A percentile compares a stretch with the other conserved stretches of the same genome.
These are phyloP conservation scores for Gnaphalium uliginosum DNA, from an alignment of 129 eudicot species.

Conservation along the genomic window DNA sequence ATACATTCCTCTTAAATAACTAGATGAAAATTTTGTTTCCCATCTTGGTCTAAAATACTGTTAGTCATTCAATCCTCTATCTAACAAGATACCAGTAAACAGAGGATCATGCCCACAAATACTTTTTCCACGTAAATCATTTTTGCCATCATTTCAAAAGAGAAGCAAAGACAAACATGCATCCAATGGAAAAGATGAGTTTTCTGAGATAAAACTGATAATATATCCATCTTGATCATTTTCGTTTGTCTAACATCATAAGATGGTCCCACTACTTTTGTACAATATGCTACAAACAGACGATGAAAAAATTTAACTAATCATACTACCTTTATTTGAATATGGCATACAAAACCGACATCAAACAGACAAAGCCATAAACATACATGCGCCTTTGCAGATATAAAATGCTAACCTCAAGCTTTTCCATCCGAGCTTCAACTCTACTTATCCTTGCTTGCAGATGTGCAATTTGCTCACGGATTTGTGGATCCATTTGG, in stretches of 20 bases:
- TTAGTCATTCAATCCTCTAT: not conserved
- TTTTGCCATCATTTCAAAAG: not conserved
- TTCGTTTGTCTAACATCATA: constrained; percentile 12
- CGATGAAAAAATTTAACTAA: not conserved
- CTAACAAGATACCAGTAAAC: not conserved
- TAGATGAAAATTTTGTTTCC: too few species aligned
- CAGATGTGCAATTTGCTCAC: constrained; percentile 38
- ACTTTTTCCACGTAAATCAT: not conserved
- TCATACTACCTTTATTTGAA: constrained; percentile 25
- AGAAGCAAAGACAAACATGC: not conserved
- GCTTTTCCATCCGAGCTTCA: constrained; percentile 49
- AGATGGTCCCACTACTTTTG: constrained; percentile 20
- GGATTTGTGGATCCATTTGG: constrained; percentile 35
- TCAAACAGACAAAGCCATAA: constrained; percentile 32
- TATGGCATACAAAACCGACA: constrained; percentile 40
- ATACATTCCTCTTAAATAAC: too few species aligned
- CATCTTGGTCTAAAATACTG: not conserved
- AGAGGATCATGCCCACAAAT: not conserved
- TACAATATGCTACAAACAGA: constrained; percentile 15
- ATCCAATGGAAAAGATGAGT: not conserved
- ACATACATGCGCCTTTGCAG: constrained; percentile 42
- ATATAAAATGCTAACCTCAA: constrained; percentile 37
- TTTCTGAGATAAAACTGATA: constrained; percentile 4
- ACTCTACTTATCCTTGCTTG: constrained; percentile 45
- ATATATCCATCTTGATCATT: not conserved